phyloP scores from a whole-genome alignment of 257 asterid species.

The Ocimum tenuiflorum region DNA sequence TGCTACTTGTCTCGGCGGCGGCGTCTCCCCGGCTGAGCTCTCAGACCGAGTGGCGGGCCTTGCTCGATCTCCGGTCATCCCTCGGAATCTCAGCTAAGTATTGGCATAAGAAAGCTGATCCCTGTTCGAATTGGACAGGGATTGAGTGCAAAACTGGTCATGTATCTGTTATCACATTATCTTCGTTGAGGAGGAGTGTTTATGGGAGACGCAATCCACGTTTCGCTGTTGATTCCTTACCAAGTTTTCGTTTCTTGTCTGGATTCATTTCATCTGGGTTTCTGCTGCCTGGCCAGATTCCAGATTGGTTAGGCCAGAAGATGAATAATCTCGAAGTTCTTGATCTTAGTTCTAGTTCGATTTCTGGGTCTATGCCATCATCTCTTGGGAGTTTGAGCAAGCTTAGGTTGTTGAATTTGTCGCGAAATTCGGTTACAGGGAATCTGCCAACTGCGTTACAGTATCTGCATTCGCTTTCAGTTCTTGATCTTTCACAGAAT shows the following conservation, averaged over 20 bases:
- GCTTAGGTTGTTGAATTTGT: constrained; percentile 34
- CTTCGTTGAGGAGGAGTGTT: constrained; percentile 41
- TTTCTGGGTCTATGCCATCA: constrained; percentile 53
- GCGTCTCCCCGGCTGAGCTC: constrained; percentile 34
- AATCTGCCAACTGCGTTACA: constrained; percentile 49
- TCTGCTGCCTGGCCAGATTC: constrained; percentile 50
- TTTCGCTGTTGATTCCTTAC: constrained; percentile 52
- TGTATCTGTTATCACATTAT: constrained; percentile 37
- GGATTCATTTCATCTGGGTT: constrained; percentile 59
- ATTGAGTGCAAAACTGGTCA: constrained; percentile 44
- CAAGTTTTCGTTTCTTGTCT: constrained; percentile 28
- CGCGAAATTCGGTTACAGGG: constrained; percentile 53
- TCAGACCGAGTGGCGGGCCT: constrained; percentile 40
- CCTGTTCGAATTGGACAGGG: constrained; percentile 69
- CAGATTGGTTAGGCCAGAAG: constrained; percentile 53
- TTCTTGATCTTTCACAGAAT: constrained; percentile 54
- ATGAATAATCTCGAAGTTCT: constrained; percentile 41
- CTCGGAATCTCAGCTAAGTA: constrained; percentile 45
- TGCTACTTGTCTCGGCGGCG: constrained; percentile 20
- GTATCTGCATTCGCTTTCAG: constrained; percentile 27
- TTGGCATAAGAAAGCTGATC: constrained; percentile 56
- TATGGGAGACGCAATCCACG: constrained; percentile 29
- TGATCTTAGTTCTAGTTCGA: constrained; percentile 63
- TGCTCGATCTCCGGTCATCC: constrained; percentile 56
- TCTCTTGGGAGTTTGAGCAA: constrained; percentile 39